Base-by-base conservation (phyloP, 768 basidiomycete genomes). In the Termitomyces sp. region DNA sequence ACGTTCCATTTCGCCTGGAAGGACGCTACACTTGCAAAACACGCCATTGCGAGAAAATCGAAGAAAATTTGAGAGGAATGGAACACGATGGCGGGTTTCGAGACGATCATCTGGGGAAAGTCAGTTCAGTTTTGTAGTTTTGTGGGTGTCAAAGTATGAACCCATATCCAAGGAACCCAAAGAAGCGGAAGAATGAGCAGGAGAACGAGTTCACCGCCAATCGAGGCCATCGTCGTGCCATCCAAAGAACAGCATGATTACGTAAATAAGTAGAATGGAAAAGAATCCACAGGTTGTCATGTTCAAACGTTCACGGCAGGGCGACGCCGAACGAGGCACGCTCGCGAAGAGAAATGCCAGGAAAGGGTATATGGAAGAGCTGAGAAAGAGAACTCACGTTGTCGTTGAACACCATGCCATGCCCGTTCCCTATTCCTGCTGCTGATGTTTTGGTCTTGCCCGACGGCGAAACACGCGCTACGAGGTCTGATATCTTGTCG, bases 31-130 rank as follows among this genome's bases (percentile, higher is more conserved):
- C 89, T 87, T 8, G 90, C 95, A 64, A 92, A 94, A 68, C 92
- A 95, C 48, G 87, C 88, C 84, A 96, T 88, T 13, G 92, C 84
- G 47, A 98, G 80, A 68, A 98, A 97, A 70, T 89, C 87, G 84
- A 96, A 94, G 79, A 98, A 94, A 54, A 85, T 81, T 76, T 96
- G 90, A 3, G 82, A 85, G 31, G 82, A 70, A 69, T 90, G 85
- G 68, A 86, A 85, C 55, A 92, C 78, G 67, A 93, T 89, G 60
- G 85, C 78, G 7, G 89, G 86, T 75, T 92, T 92, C 24, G 90
- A 87, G 47, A 93, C 84, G 64, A 93, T 92, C 89, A 92, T 90
- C 92, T 93, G 63, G 20, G 63, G 33, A 18, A 62, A 39, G 49
- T 58, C 57, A 57, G 18, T 37, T 54, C 34, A 58, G 49, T 42